phyloP scores from a whole-genome alignment of 495 filamentous ascomycete species.

The Endocarpon pusillum region DNA sequence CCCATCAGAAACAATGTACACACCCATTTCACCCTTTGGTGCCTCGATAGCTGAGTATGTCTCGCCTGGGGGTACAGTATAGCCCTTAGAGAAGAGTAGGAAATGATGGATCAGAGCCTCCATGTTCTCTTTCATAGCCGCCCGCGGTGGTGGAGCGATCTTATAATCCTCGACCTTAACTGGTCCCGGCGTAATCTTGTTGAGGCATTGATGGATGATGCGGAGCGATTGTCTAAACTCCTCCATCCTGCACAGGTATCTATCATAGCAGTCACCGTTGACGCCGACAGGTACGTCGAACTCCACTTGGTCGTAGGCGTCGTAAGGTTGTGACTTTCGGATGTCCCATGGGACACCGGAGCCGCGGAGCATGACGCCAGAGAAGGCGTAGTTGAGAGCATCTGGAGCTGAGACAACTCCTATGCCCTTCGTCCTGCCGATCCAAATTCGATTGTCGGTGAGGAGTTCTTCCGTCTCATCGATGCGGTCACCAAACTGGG shows the following conservation, averaged over 20 bases:
- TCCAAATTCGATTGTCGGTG: conserved; percentile 99
- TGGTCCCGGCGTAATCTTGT: conserved; percentile 94
- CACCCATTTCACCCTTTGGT: conserved; percentile 98
- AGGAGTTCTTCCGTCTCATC: conserved; percentile 98
- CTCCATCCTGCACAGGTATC: conserved; percentile 98
- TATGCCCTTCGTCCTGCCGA: conserved; percentile 73
- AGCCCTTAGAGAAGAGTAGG: conserved; percentile 94
- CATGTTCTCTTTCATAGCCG: conserved; percentile 99
- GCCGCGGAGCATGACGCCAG: conserved; percentile 93
- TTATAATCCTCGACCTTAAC: conserved; percentile 97
- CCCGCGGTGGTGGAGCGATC: conserved; percentile 83
- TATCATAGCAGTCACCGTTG: conserved; percentile 98
- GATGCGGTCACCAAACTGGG: conserved; percentile 97
- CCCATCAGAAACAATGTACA: conserved; percentile 92
- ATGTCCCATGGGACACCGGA: conserved; percentile 97
- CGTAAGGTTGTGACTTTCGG: conserved; percentile 87
- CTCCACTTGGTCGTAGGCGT: conserved; percentile 93
- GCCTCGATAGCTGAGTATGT: conserved; percentile 97
- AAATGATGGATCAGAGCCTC: conserved; percentile 99
- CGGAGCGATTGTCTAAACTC: conserved; percentile 95
- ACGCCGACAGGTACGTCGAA: conserved; percentile 95
- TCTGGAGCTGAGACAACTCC: conserved; percentile 85
- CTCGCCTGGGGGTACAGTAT: conserved; percentile 93
- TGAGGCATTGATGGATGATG: conserved; percentile 96
- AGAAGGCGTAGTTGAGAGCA: conserved; percentile 88